Base-by-base conservation (phyloP, 441 rosid species). In the Mallotus japonicus region DNA sequence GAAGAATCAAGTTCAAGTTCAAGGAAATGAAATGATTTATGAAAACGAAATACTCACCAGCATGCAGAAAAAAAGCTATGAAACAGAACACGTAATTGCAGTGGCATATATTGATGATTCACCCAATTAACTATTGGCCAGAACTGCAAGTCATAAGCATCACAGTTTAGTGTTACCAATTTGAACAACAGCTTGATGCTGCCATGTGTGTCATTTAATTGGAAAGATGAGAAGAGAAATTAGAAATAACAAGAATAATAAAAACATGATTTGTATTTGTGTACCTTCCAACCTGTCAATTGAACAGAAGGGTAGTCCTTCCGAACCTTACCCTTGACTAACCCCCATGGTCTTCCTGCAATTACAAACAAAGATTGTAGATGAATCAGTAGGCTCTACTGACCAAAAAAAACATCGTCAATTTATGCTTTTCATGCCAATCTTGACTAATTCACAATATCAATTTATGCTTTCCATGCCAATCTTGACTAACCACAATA, bases 51-150 rank as follows among this genome's bases (percentile, higher is more conserved):
- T 22, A 70, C 57, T 16, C 62, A 92, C 98, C 98, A 93, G 92
- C 95, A 86, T 24, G 95, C 84, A 74, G 83, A 96, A 47, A 89
- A 73, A 51, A 90, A 84, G 82, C 93, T 87, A 22, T 82, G 82
- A 78, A 92, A 92, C 78, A 89, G n/a, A 64, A 93, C 98, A 0
- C 98, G 96, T 74, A 88, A 87, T 77, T 92, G 95, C 75, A 82
- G 64, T 47, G 97, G 98, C 65, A 93, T 78, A 69, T 87, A 93
- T 79, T 87, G 95, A 72, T 92, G 82, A 72, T 93, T 93, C 73
- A 92, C 73, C 96, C 95, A 93, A 64, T 91, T 91, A 61, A 90
- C 88, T 70, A 92, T 71, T 57, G 98, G 96, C 95, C 95, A 90
- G 78, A 93, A 88, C 98, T 93, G 95, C 84, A 75, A 70, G 78